These are phyloP conservation scores for Cladophialophora immunda DNA, from an alignment of 2,329 filamentous ascomycete species.

Conservation along the genomic window DNA sequence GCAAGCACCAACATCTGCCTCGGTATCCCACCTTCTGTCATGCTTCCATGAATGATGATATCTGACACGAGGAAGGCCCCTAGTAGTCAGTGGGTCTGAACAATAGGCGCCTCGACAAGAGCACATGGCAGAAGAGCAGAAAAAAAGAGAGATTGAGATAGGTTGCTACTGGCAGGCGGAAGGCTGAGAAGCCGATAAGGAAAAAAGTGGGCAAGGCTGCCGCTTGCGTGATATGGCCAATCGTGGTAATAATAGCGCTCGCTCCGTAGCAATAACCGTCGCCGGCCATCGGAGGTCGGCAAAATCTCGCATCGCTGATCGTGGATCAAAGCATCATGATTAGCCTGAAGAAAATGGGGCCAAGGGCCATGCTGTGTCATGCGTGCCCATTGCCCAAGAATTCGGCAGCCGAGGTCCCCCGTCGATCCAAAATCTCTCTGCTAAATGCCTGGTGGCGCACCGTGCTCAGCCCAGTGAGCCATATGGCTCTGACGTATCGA, in stretches of 20 bases:
- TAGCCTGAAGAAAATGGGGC: not conserved
- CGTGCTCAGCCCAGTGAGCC: not conserved
- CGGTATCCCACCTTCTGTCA: not conserved
- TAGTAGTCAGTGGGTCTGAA: not conserved
- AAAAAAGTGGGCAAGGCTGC: slow-evolving; percentile 18
- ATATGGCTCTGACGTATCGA: not conserved
- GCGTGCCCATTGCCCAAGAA: not conserved
- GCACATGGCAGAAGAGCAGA: not conserved
- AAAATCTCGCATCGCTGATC: slow-evolving; percentile 10
- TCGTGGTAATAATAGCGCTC: too few relatives aligned
- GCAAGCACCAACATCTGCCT: not conserved
- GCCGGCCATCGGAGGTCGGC: slow-evolving; percentile 11
- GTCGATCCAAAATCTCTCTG: not conserved
- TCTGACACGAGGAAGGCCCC: not conserved
- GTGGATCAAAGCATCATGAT: not conserved
- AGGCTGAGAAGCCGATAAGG: slow-evolving; percentile 5
- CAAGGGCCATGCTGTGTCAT: not conserved
- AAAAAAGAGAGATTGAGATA: not conserved
- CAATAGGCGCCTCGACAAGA: not conserved
- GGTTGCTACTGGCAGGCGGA: not conserved
- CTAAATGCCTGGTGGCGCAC: not conserved
- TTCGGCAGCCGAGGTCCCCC: not conserved
- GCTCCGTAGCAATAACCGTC: not conserved
- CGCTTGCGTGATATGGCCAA: not conserved
- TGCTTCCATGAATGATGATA: not conserved